Evolutionary conservation across 1,284 basidiomycete species (phyloP).

Genomic region (Ganoderma multipileum): DNA sequence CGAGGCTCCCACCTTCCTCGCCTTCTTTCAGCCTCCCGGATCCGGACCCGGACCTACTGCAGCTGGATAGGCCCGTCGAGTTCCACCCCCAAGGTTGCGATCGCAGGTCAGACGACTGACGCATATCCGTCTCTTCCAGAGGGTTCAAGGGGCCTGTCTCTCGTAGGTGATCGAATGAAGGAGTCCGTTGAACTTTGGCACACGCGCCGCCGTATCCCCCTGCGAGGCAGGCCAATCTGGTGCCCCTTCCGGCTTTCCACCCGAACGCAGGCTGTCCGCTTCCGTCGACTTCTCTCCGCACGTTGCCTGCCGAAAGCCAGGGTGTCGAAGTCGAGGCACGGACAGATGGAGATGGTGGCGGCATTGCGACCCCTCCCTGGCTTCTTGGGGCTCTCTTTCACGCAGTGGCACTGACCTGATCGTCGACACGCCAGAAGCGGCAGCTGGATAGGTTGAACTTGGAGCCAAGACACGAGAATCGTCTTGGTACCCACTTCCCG

Average conservation of each 20-base stretch:
- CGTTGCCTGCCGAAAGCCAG: not conserved
- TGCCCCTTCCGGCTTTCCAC: not conserved
- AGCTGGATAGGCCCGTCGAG: no score
- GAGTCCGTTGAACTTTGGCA: not conserved
- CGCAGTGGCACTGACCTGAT: not conserved
- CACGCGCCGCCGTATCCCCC: not conserved
- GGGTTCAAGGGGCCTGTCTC: not conserved
- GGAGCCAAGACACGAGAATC: not conserved
- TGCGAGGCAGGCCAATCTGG: not conserved
- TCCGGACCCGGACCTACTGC: not conserved
- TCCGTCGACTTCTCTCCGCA: not conserved
- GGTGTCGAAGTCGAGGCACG: not conserved
- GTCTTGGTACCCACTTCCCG: not conserved
- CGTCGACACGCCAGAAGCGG: not conserved
- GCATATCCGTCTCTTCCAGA: not conserved
- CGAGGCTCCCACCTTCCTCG: not conserved
- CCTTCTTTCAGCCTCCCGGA: not conserved
- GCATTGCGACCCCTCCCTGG: not conserved
- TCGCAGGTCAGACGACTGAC: no score
- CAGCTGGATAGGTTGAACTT: not conserved
- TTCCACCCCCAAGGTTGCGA: not conserved
- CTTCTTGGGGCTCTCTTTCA: not conserved
- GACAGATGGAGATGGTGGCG: conserved; percentile 1
- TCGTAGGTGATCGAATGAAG: not conserved
- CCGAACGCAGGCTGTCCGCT: not conserved